Evolutionary conservation across 768 basidiomycete species (phyloP), one percentile per base, ranked within the genome.

Genomic region (Xerocomellus dryophilus): DNA sequence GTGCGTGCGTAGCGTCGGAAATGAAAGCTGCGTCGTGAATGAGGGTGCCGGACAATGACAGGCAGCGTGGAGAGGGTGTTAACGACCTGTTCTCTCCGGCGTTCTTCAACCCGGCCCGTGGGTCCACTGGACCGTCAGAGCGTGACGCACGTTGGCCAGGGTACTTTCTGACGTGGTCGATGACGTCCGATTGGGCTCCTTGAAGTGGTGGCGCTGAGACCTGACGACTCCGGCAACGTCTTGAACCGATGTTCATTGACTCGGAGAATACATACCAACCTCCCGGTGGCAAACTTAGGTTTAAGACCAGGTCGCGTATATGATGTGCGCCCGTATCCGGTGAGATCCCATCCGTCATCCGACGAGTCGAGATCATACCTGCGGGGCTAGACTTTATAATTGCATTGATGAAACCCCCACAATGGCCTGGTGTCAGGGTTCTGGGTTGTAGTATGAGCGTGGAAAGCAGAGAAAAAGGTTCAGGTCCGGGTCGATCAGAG

Each of bases 1-100:
- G 34, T 36, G 36, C 2, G 18, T 55, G 44, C 50, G 48, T 41
- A 53, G 39, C 15, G n/a, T 51, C 65, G 62, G 65, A 64, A 45
- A 67, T 67, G 54, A 64, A 63, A 51, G 35, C 20, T 23, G 42
- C 35, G 36, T 43, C 21, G 21, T 53, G 50, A 39, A 38, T 34
- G 43, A 53, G 35, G 39, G 38, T 43, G 18, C 17, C 43, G 43
- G 39, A 51, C 43, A 36, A 54, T 29, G 21, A 47, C 39, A 36
- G 31, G 38, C 18, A 34, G 44, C 39, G 17, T 44, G 50, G 11
- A 39, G 23, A 23, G 36, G 21, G 34, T 36, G 25, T 25, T 27
- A 31, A 35, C 38, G 34, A 44, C 40, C 21, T 14, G 23, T 32
- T 48, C 39, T 41, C 32, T 9, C n/a, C n/a, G n/a, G 18, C 10